Base-by-base conservation (phyloP, 371 early-diverging fungal genomes). In the Mortierella sp. region DNA sequence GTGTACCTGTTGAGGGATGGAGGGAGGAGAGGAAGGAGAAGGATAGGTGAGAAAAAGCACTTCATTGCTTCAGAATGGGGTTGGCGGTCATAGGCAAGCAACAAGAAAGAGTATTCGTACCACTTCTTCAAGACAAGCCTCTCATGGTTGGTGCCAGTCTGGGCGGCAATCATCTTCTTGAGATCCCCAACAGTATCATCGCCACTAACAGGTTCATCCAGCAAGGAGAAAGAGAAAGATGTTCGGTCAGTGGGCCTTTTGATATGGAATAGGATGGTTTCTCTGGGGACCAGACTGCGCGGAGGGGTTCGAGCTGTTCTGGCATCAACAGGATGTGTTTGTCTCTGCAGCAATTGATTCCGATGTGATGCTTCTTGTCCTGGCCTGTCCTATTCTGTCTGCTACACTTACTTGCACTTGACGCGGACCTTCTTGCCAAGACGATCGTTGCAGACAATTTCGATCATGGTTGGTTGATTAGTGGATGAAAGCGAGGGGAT, bases 71-170 rank as follows among this genome's bases (percentile, higher is more conserved):
- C n/a, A n/a, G 21, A 17, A 40, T 2, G 46, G 17, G n/a, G 40
- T 49, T 17, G 34, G 37, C 25, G 29, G 5, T n/a, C 14, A 17
- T 46, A 53, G 22, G 41, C 24, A 28, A 29, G 7, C 21, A 21
- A 4, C 37, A 14, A 17, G 2, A 1, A 45, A 37, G 13, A 27
- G 1, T 19, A 40, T 6, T 34, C 59, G 40, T 83, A 91, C 94
- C 96, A 94, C 74, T 96, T 96, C 81, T 96, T 96, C 43, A 98
- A 83, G 3, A 95, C 88, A 74, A 98, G 95, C 81, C 95, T 96
- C 47, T 90, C 86, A 44, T 93, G 85, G 59, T 92, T 91, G 8
- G 98, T 96, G 72, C 98, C 98, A 21, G 92, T 94, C 79, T 95
- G 96, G 8, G 96, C 96, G 12, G 97, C 94, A 48, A 96, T 91